Conservation (phyloP, 2,329 filamentous ascomycete genomes). For the Fusarium sp. region DNA sequence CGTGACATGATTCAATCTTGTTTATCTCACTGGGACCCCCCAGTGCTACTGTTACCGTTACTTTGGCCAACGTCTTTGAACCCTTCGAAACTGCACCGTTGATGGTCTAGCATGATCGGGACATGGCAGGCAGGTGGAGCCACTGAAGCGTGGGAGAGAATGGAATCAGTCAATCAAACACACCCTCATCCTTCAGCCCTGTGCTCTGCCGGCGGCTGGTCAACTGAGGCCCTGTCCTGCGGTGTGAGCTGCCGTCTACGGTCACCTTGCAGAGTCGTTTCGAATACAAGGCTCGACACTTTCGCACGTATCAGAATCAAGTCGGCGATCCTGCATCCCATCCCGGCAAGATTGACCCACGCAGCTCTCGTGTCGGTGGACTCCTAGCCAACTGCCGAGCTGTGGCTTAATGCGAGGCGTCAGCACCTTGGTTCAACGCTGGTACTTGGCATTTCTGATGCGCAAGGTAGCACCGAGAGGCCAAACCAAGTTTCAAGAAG, state of each 20-base stretch:
- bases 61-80: slow-evolving; percentile 4
- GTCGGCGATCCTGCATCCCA: not conserved
- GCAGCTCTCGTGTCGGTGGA: slow-evolving; percentile 7
- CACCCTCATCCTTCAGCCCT: slow-evolving; percentile 27
- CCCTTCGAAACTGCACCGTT: slow-evolving; percentile 5
- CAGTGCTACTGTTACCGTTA: not conserved
- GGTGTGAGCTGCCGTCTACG: slow-evolving; percentile 18
- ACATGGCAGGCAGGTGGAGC: not conserved
- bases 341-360: not conserved
- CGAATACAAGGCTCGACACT: slow-evolving; percentile 24
- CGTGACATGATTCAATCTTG: not conserved
- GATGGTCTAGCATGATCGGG: slow-evolving; percentile 10
- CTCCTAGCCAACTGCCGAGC: slow-evolving; percentile 38
- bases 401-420: slow-evolving; percentile 33
- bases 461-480: slow-evolving; percentile 22
- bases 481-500: slow-evolving; percentile 34
- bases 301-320: slow-evolving; percentile 21
- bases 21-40: not conserved
- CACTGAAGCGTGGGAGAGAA: not conserved
- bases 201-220: slow-evolving; percentile 9
- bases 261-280: slow-evolving; percentile 21
- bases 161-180: not conserved
- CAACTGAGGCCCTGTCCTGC: slow-evolving; percentile 4
- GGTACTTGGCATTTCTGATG: slow-evolving; percentile 16
- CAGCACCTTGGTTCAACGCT: slow-evolving; percentile 38